Conservation (phyloP, 2,329 filamentous ascomycete species). For the Cladosporium sp. region DNA sequence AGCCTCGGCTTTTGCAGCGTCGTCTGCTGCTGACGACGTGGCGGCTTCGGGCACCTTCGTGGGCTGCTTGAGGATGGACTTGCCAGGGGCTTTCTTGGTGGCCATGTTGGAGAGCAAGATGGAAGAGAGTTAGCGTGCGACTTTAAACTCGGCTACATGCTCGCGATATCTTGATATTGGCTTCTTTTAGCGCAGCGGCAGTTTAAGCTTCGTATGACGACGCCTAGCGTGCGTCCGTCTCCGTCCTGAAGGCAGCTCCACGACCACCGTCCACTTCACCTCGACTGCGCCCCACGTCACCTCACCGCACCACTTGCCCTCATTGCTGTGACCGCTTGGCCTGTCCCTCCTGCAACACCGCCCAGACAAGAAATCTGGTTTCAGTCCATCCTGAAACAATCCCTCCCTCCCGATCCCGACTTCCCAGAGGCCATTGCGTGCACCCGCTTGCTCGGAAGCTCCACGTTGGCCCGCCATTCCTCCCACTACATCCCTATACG, state of each 20-base stretch:
- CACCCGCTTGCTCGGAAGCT: background rate
- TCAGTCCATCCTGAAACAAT: background rate
- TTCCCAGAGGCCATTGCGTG: background rate
- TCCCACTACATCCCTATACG: background rate
- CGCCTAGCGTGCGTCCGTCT: background rate
- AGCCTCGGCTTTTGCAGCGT: constrained; percentile 27
- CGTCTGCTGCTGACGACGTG: constrained; percentile 17
- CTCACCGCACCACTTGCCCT: background rate
- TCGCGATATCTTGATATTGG: no score
- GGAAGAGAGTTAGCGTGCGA: background rate
- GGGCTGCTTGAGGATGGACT: constrained; percentile 44
- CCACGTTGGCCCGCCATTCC: background rate
- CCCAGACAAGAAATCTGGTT: background rate
- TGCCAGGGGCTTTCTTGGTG: constrained; percentile 31
- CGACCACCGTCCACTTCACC: background rate
- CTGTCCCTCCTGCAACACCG: background rate
- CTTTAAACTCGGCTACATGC: no score
- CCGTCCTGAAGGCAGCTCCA: no score
- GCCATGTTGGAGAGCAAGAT: constrained; percentile 19
- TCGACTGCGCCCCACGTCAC: background rate
- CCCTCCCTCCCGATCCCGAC: background rate
- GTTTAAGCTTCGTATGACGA: background rate
- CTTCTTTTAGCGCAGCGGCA: no score
- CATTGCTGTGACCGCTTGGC: no score
- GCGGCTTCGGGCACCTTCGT: constrained; percentile 24